Conservation (phyloP, 306 rosid species). For the Quercus variabilis region DNA sequence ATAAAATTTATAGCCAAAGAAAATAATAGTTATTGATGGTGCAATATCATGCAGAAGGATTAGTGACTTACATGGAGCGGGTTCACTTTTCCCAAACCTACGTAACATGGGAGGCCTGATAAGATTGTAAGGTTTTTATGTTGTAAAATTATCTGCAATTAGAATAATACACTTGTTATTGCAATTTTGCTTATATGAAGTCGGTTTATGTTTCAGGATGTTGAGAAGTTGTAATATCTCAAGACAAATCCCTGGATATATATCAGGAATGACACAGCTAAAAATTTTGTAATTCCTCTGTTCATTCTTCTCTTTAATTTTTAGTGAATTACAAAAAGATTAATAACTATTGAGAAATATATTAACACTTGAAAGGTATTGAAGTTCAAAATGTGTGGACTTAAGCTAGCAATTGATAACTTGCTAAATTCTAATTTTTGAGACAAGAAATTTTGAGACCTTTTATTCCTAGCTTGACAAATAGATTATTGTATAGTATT, state of each 20-base stretch:
- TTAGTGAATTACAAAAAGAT: not conserved
- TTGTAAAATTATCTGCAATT: not conserved
- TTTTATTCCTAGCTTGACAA: too few species aligned
- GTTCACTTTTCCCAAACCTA: constrained; percentile 18
- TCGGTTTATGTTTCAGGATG: constrained; percentile 13
- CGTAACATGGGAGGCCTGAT: not conserved
- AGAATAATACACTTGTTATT: not conserved
- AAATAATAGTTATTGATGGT: too few species aligned
- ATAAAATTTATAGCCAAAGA: too few species aligned
- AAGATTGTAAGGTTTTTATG: constrained; percentile 11
- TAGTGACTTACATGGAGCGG: too few species aligned
- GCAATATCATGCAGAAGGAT: too few species aligned
- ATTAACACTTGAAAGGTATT: not conserved
- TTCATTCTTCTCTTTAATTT: not conserved
- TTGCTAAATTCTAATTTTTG: too few species aligned
- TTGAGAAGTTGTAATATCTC: constrained; percentile 24
- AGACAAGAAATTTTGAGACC: too few species aligned
- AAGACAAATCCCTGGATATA: constrained; percentile 14
- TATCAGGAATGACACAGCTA: not conserved
- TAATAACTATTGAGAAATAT: not conserved
- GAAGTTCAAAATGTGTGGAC: too few species aligned
- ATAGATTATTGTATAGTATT: too few species aligned
- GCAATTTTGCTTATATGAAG: not conserved
- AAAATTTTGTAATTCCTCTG: constrained; percentile 2
- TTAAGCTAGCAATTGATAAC: too few species aligned